Base-by-base conservation (phyloP, 495 filamentous ascomycete species). In the Annulohypoxylon nitens region DNA sequence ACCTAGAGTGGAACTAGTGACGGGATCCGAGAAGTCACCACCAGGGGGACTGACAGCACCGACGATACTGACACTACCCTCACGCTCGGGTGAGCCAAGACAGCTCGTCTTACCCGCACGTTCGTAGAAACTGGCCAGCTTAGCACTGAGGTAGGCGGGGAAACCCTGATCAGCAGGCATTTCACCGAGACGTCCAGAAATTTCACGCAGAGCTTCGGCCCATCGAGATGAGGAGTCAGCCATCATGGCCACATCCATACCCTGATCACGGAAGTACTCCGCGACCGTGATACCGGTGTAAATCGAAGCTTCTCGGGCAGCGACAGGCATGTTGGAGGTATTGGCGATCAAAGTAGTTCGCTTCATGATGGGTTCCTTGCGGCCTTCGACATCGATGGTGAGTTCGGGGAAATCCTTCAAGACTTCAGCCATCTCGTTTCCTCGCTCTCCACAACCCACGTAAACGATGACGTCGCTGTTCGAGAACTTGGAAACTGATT, bases 121-220 rank as follows among this genome's bases (percentile, higher is more conserved):
- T 81, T 98, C 97, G 88, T 99, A 99, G 88, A 99, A 99, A 74
- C 93, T 97, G 65, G 96, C 96, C 58, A 99, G 87, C 83, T 99
- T 99, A 55, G 96, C 93, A 82, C 93, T 91, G 57, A 99, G 88
- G 78, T 99, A 99, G 60, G 96, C 96, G 37, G 96, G 96, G 90
- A 97, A 99, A 88, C 96, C 96, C 81, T 99, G 96, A 83, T 98
- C 96, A 80, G 96, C 97, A 81, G 96, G 96, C 96, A 99, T 99
- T 83, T 99, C 96, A 85, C 96, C 96, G 57, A 99, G 86, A 87
- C 96, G 96, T 86, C 97, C 97, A 20, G 97, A 99, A 79, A 99
- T 92, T 85, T 99, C 97, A 91, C 96, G 93, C 76, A 99, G 87
- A 67, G 96, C 96, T 82, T 99, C 96, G 68, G 96, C 96, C 96